phyloP scores from a whole-genome alignment of 2,329 filamentous ascomycete genomes.

The Xylariaceae sp. region DNA sequence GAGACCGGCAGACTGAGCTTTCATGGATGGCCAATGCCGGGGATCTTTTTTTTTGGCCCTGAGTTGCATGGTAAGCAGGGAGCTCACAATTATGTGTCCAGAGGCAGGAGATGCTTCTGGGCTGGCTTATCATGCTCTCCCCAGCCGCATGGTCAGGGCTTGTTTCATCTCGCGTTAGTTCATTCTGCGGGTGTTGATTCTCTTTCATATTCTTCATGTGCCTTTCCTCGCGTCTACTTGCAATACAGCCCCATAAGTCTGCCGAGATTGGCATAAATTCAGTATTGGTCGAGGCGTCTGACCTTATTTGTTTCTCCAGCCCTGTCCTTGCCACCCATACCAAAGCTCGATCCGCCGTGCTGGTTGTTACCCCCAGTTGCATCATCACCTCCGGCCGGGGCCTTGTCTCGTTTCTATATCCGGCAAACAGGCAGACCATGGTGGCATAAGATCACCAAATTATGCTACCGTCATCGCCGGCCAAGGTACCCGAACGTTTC shows the following conservation, averaged over 20 bases:
- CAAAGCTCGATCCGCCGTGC: slow-evolving; percentile 30
- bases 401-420: slow-evolving; percentile 50
- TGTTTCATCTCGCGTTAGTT: slow-evolving; percentile 44
- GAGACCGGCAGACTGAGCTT: slow-evolving; percentile 29
- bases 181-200: slow-evolving; percentile 30
- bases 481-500: slow-evolving; percentile 44
- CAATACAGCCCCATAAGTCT: slow-evolving; percentile 26
- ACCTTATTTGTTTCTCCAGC: slow-evolving; percentile 37
- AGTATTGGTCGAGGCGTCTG: slow-evolving; percentile 30
- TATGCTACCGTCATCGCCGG: slow-evolving; percentile 53
- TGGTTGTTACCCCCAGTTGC: slow-evolving; percentile 38
- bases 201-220: slow-evolving; percentile 41
- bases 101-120: slow-evolving; percentile 31
- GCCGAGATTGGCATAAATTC: slow-evolving; percentile 22
- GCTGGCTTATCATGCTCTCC: slow-evolving; percentile 39
- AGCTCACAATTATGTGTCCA: slow-evolving; percentile 26
- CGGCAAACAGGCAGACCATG: slow-evolving; percentile 40
- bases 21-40: slow-evolving; percentile 27
- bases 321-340: slow-evolving; percentile 34
- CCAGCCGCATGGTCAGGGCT: slow-evolving; percentile 41
- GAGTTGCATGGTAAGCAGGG: slow-evolving; percentile 30
- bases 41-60: slow-evolving; percentile 17
- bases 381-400: slow-evolving; percentile 41
- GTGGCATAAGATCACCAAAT: slow-evolving; percentile 60
- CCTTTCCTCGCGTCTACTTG: slow-evolving; percentile 36